Evolutionary conservation across 768 basidiomycete genomes (phyloP).

Genomic region (Leccinum obscurum): DNA sequence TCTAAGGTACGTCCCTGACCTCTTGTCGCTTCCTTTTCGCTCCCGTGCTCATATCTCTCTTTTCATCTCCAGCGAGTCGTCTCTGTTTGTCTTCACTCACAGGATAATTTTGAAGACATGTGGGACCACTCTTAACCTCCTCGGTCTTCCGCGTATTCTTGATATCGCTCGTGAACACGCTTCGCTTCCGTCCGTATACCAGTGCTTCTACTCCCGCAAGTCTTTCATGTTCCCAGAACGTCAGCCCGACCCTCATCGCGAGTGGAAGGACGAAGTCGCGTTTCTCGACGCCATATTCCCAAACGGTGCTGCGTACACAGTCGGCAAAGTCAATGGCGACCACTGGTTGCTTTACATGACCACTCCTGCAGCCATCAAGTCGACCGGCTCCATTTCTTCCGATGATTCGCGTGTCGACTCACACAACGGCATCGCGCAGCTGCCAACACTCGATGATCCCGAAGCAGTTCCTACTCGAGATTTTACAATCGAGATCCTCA

Average conservation of each 20-base stretch:
- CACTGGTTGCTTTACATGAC: constrained; percentile 98
- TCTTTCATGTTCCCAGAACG: constrained; percentile 99
- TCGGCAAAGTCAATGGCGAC: constrained; percentile 97
- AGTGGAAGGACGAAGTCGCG: constrained; percentile 92
- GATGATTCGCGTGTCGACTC: constrained; percentile 19
- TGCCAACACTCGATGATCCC: constrained; percentile 9
- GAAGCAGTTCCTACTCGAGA: constrained; percentile 48
- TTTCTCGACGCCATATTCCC: constrained; percentile 89
- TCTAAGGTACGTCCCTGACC: constrained; percentile 65
- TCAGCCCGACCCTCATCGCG: constrained; percentile 87
- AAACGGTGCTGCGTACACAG: constrained; percentile 90
- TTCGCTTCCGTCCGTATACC: constrained; percentile 68
- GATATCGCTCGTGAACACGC: constrained; percentile 81
- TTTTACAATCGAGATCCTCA: constrained; percentile 97
- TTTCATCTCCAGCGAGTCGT: constrained; percentile 78
- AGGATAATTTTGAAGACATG: constrained; percentile 98
- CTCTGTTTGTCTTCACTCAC: constrained; percentile 92
- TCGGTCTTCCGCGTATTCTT: constrained; percentile 92
- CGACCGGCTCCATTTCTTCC: constrained; percentile 24
- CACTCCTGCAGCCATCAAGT: constrained; percentile 43
- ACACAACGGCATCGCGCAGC: constrained; percentile 12
- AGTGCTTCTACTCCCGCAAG: constrained; percentile 98
- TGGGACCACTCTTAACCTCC: constrained; percentile 95
- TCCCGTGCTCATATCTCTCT: constrained; percentile 12
- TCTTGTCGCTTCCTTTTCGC: constrained; percentile 1